A percentile compares a stretch with the other conserved stretches of the same genome.
Evolutionary conservation across 2,329 filamentous ascomycete genomes (phyloP).

Genomic region (Fusarium goolgardi): DNA sequence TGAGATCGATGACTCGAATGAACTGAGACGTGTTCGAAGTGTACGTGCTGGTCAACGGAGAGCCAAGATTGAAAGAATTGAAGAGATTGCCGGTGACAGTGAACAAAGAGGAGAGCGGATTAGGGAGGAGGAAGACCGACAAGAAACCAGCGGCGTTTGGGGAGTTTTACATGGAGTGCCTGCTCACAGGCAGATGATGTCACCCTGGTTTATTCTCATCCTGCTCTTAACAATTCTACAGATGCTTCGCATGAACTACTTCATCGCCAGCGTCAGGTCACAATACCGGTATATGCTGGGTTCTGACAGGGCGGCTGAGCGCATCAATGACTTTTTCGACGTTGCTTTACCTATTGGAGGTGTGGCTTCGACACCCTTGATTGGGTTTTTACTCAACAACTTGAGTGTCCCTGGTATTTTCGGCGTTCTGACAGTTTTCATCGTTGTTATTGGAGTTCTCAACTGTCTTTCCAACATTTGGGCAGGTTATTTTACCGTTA

Average conservation of each 20-base stretch:
- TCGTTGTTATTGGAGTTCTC: slow-evolving; percentile 68
- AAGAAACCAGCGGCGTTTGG: slow-evolving; percentile 73
- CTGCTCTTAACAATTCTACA: slow-evolving; percentile 70
- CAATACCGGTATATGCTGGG: slow-evolving; percentile 77
- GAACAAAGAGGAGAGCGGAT: slow-evolving; percentile 67
- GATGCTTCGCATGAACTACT: slow-evolving; percentile 77
- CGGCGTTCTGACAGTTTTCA: slow-evolving; percentile 66
- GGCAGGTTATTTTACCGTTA: slow-evolving; percentile 74
- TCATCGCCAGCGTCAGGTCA: slow-evolving; percentile 73
- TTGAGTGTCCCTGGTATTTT: slow-evolving; percentile 71
- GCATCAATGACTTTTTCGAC: slow-evolving; percentile 59
- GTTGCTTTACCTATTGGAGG: slow-evolving; percentile 73
- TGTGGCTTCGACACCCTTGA: slow-evolving; percentile 76
- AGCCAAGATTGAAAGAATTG: slow-evolving; percentile 70
- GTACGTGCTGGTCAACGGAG: slow-evolving; percentile 64
- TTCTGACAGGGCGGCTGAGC: slow-evolving; percentile 55
- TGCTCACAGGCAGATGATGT: slow-evolving; percentile 71
- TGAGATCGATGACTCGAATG: slow-evolving; percentile 60
- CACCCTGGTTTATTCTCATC: slow-evolving; percentile 79
- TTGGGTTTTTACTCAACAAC: slow-evolving; percentile 75
- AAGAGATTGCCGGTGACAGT: slow-evolving; percentile 68
- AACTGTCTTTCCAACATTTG: slow-evolving; percentile 72
- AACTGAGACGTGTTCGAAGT: slow-evolving; percentile 57
- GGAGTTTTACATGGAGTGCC: slow-evolving; percentile 76
- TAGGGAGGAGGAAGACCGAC: slow-evolving; percentile 67